Evolutionary conservation across 768 basidiomycete genomes (phyloP), one percentile per base, ranked within the genome.

Genomic region (Cubamyces lactineus): DNA sequence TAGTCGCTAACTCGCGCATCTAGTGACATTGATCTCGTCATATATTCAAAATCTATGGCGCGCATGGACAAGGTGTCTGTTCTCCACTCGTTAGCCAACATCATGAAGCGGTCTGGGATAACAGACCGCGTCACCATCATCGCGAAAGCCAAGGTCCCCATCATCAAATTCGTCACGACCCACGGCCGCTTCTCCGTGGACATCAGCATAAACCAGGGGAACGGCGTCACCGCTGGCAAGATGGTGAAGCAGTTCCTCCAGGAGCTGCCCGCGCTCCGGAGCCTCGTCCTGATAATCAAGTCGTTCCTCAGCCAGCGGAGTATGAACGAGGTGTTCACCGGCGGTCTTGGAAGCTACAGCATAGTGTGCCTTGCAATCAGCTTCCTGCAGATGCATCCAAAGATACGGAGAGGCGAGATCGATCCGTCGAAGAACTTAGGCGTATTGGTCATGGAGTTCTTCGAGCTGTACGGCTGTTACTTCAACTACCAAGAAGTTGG

Each of bases 241-340:
- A 89, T 96, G 59, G 84, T 98, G 69, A 90, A 88, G 48, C 84
- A 87, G 2, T 94, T 96, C 71, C 78, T 96, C 42, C 78, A 81
- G 45, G 79, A 91, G 57, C 80, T 94, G 52, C 84, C 90, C 21
- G 94, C 92, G 0, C 77, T 95, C n/a, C 85, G 89, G 38, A 85
- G 84, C 58, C 85, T 99, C 41, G 87, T 98, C 40, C 76, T 98
- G 72, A 86, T 96, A 63, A 88, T 91, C 65, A 99, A 98, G 76
- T 84, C 90, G 2, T 98, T 97, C 74, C 80, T 98, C 56, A 84
- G 81, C 66, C 94, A 97, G 72, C 81, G 96, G 42, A 85, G 85
- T 28, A 92, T 98, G 94, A 98, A 99, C 73, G 97, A 98, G 74
- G 96, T 98, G n/a, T 98, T 89, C 73, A 91, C 89, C 0, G 96